Evolutionary conservation across 148 eudicot species (phyloP).

Genomic region (Euryodendron excelsum): DNA sequence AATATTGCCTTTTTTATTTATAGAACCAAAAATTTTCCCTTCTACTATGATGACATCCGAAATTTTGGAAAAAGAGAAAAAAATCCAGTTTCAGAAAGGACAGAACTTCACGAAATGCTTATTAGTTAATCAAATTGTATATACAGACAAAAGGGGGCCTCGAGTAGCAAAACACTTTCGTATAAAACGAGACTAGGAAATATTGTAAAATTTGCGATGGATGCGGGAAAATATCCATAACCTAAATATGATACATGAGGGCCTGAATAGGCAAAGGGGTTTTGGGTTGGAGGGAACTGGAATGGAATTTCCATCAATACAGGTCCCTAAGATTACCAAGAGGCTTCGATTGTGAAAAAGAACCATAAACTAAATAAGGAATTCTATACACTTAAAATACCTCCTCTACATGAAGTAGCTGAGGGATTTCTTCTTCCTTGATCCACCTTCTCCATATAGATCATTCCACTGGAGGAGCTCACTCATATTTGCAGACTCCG

Average conservation of each 20-base stretch:
- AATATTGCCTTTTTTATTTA: background rate
- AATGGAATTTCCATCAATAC: constrained; percentile 21
- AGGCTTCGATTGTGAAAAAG: constrained; percentile 14
- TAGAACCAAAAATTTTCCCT: too few species aligned
- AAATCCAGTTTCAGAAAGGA: background rate
- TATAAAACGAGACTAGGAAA: constrained; percentile 10
- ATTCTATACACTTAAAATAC: constrained; percentile 38
- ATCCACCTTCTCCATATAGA: constrained; percentile 94
- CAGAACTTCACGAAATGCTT: constrained; percentile 1
- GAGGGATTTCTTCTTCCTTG: constrained; percentile 82
- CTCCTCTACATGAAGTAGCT: constrained; percentile 90
- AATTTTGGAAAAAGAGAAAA: background rate
- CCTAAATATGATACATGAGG: constrained; percentile 29
- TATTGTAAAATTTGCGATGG: background rate
- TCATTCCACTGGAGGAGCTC: constrained; percentile 93
- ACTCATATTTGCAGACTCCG: constrained; percentile 75
- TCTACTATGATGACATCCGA: too few species aligned
- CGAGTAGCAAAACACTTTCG: constrained; percentile 1
- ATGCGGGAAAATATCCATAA: constrained; percentile 10
- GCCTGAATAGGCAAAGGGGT: constrained; percentile 4
- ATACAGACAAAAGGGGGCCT: constrained; percentile 11
- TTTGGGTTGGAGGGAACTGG: constrained; percentile 11
- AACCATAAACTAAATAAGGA: constrained; percentile 18
- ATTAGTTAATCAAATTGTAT: constrained; percentile 19
- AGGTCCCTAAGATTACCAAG: constrained; percentile 16